Evolutionary conservation across 2,329 filamentous ascomycete genomes (phyloP), one percentile per base, ranked within the genome.

Genomic region (Apiospora phragmitis): DNA sequence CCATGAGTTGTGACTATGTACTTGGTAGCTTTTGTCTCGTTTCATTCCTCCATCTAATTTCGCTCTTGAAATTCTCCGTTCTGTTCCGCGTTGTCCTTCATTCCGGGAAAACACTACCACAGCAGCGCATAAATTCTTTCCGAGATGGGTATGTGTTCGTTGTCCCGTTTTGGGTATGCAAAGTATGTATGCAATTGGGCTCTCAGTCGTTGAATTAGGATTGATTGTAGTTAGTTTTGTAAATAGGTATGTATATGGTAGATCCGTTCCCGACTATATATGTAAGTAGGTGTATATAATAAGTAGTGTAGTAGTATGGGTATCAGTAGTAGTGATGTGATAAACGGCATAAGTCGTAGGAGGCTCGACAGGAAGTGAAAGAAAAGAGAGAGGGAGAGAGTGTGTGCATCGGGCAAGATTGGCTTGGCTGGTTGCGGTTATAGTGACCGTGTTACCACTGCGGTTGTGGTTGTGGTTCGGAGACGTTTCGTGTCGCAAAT

Each of bases 401-500:
- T 41, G 14, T 41, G 11, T 12, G 7, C 18, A 6, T 38, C 32
- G 18, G 29, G 55, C 32, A 14, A 62, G 18, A n/a, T 18, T 62
- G n/a, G 26, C 51, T 32, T 55, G 18, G 55, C 55, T 38, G 32
- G 29, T n/a, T 62, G 55, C 21, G 55, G 55, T 38, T 5, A 62
- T 9, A 26, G 55, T n/a, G 55, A 38, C 55, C 32, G 55, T 59
- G 51, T 62, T 38, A 62, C 55, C 55, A 62, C 32, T 62, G 29
- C 18, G 55, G 32, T 29, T n/a, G 55, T 21, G 55, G 32, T 62
- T 14, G 32, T 62, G 55, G 55, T 62, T 62, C 55, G 55, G 55
- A 62, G 55, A 62, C 55, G 55, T 62, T 62, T 62, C 55, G 55
- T 38, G 55, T 62, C 32, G 55, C 55, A 62, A 62, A 62, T 62